phyloP scores from a whole-genome alignment of 2,329 filamentous ascomycete genomes.

The Clarireedia paspali region DNA sequence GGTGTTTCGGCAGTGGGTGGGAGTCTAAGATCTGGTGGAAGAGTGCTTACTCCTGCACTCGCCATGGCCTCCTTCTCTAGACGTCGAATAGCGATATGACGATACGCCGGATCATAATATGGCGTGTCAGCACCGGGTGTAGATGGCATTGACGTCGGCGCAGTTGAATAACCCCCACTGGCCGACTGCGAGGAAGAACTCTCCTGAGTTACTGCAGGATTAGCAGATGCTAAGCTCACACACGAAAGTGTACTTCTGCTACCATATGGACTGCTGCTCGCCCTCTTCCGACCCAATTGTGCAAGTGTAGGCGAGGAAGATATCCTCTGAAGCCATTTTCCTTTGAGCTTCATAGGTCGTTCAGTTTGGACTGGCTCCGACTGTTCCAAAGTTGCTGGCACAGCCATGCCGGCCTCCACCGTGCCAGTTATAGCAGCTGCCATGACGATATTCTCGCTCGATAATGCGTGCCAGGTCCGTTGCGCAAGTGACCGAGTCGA shows the following conservation, averaged over 20 bases:
- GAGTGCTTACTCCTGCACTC: slow-evolving; percentile 19
- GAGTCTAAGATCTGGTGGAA: slow-evolving; percentile 18
- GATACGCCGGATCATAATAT: slow-evolving; percentile 18
- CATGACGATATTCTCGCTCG: not conserved
- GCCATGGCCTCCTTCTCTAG: slow-evolving; percentile 16
- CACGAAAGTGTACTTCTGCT: slow-evolving; percentile 25
- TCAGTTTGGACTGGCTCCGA: not conserved
- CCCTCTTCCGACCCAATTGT: slow-evolving; percentile 24
- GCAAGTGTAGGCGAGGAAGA: slow-evolving; percentile 30
- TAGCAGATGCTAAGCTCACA: slow-evolving; percentile 25
- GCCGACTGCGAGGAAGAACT: slow-evolving; percentile 17
- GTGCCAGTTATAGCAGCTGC: not conserved
- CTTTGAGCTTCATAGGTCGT: slow-evolving; percentile 24
- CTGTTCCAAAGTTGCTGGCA: not conserved
- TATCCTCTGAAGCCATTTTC: slow-evolving; percentile 28
- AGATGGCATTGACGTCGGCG: slow-evolving; percentile 19
- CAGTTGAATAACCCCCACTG: slow-evolving; percentile 24
- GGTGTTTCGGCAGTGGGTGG: slow-evolving; percentile 14
- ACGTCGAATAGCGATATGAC: slow-evolving; percentile 16
- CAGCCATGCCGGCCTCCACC: not conserved
- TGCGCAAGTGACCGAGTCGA: not conserved
- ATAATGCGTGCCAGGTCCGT: no score
- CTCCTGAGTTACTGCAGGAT: slow-evolving; percentile 22
- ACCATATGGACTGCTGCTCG: slow-evolving; percentile 26
- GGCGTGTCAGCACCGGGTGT: slow-evolving; percentile 24